phyloP scores from a whole-genome alignment of 257 asterid species.

The Thymus quinquecostatus region DNA sequence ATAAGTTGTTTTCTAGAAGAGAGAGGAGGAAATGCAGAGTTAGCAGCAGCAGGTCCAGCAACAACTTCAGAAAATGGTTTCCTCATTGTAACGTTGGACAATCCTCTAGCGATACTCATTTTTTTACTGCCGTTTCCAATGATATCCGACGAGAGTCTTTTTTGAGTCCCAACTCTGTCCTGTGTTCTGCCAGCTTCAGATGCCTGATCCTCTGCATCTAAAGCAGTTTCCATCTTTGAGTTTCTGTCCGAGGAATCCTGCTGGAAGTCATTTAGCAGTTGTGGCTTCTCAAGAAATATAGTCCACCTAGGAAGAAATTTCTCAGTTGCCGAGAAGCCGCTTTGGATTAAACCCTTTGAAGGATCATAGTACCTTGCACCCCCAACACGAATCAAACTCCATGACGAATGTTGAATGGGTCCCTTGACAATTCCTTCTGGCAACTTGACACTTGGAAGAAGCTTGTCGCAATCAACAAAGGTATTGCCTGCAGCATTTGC shows the following conservation, averaged over 20 bases:
- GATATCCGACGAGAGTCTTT: slow-evolving; percentile 40
- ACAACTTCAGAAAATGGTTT: slow-evolving; percentile 97
- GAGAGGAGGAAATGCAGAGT: slow-evolving; percentile 83
- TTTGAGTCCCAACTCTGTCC: slow-evolving; percentile 48
- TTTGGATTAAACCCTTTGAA: slow-evolving; percentile 85
- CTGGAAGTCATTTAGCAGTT: slow-evolving; percentile 37
- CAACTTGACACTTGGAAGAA: slow-evolving; percentile 66
- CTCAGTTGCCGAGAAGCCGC: slow-evolving; percentile 78
- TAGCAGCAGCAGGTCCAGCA: slow-evolving; percentile 72
- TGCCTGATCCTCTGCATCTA: slow-evolving; percentile 42
- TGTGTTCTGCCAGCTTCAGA: slow-evolving; percentile 43
- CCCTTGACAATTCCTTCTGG: slow-evolving; percentile 55
- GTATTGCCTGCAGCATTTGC: slow-evolving; percentile 60
- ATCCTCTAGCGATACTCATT: slow-evolving; percentile 44
- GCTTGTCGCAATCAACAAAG: slow-evolving; percentile 87
- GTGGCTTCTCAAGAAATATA: slow-evolving; percentile 58
- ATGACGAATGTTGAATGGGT: slow-evolving; percentile 57
- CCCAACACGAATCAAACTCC: slow-evolving; percentile 90
- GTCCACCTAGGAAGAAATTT: slow-evolving; percentile 81
- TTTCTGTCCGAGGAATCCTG: slow-evolving; percentile 39
- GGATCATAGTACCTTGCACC: slow-evolving; percentile 81
- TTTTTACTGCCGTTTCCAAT: slow-evolving; percentile 44
- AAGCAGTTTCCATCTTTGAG: slow-evolving; percentile 39
- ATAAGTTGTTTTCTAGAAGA: slow-evolving; percentile 59
- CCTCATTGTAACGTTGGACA: slow-evolving; percentile 61